phyloP scores from a whole-genome alignment of 208 protist genomes.

The Trypanosoma melophagium region DNA sequence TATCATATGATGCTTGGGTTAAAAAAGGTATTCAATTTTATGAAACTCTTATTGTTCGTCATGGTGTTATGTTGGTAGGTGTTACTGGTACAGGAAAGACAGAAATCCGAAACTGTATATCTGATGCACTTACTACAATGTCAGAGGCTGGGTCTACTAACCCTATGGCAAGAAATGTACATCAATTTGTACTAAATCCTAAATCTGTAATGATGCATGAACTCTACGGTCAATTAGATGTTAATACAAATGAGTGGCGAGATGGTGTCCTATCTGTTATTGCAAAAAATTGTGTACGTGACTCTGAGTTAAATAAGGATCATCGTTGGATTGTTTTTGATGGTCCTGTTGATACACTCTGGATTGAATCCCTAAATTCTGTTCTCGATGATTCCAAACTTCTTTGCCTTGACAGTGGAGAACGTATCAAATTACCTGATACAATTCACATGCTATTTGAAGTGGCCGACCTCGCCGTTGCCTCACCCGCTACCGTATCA shows the following conservation, averaged over 20 bases:
- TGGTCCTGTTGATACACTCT: constrained; percentile 98
- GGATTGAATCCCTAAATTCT: constrained; percentile 99
- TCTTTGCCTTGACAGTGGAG: constrained; percentile 97
- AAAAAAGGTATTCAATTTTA: constrained; percentile 97
- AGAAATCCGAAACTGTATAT: constrained; percentile 80
- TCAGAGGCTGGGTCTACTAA: constrained; percentile 49
- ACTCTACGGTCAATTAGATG: constrained; percentile 96
- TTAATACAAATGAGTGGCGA: constrained; percentile 94
- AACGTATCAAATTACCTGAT: constrained; percentile 96
- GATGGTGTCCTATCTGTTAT: constrained; percentile 92
- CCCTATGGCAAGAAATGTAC: constrained; percentile 76
- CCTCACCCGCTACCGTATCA: constrained; percentile 97
- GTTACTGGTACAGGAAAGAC: constrained; percentile 97
- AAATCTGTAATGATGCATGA: constrained; percentile 97
- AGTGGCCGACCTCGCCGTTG: constrained; percentile 95
- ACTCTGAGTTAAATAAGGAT: constrained; percentile 75
- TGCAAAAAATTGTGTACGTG: constrained; percentile 87
- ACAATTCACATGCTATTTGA: constrained; percentile 98
- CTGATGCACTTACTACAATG: constrained; percentile 73
- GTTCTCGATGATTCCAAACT: constrained; percentile 98
- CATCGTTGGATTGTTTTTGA: constrained; percentile 98
- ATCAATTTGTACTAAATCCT: constrained; percentile 96
- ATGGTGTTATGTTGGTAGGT: constrained; percentile 99
- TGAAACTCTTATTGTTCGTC: constrained; percentile 97
- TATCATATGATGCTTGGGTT: constrained; percentile 83